These are phyloP conservation scores for Bombardia bombarda DNA, from an alignment of 495 filamentous ascomycete species.

Conservation along the genomic window DNA sequence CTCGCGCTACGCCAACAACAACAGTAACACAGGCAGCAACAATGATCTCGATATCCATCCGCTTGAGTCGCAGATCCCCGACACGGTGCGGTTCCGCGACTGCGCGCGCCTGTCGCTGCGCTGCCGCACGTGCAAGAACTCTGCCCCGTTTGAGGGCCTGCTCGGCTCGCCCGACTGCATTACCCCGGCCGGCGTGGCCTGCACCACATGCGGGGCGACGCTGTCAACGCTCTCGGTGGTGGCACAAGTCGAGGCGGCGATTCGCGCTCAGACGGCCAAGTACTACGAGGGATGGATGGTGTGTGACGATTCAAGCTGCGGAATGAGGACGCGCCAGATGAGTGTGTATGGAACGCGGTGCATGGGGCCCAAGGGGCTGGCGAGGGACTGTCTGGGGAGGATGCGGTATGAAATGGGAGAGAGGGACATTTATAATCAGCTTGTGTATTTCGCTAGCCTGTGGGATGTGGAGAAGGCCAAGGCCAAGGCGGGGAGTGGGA, in stretches of 20 bases:
- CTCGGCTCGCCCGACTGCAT: slow-evolving; percentile 46
- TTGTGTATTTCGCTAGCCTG: slow-evolving; percentile 75
- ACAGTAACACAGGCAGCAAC: slow-evolving; percentile 6
- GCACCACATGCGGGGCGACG: slow-evolving; percentile 49
- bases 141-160: slow-evolving; percentile 69
- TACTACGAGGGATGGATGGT: slow-evolving; percentile 92
- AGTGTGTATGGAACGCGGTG: slow-evolving; percentile 86
- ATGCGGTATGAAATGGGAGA: slow-evolving; percentile 89
- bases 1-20: slow-evolving; percentile 59
- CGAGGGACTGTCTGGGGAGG: slow-evolving; percentile 69
- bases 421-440: slow-evolving; percentile 87
- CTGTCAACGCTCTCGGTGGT: slow-evolving; percentile 67
- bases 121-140: slow-evolving; percentile 70
- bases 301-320: slow-evolving; percentile 82
- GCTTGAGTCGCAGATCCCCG: slow-evolving; percentile 88
- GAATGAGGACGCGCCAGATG: slow-evolving; percentile 82
- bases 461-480: slow-evolving; percentile 87
- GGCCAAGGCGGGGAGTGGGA: slow-evolving; percentile 31
- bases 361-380: slow-evolving; percentile 76
- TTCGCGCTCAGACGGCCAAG: slow-evolving; percentile 64
- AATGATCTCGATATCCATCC: slow-evolving; percentile 68
- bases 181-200: slow-evolving; percentile 66
- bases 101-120: slow-evolving; percentile 65
- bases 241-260: slow-evolving; percentile 77
- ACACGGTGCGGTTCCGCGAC: slow-evolving; percentile 74